Percentiles rank a stretch among this genome's conserved stretches.
These are phyloP conservation scores for Chrysochromulina tobinii DNA, from an alignment of 78 protist species.

Conservation along the genomic window DNA sequence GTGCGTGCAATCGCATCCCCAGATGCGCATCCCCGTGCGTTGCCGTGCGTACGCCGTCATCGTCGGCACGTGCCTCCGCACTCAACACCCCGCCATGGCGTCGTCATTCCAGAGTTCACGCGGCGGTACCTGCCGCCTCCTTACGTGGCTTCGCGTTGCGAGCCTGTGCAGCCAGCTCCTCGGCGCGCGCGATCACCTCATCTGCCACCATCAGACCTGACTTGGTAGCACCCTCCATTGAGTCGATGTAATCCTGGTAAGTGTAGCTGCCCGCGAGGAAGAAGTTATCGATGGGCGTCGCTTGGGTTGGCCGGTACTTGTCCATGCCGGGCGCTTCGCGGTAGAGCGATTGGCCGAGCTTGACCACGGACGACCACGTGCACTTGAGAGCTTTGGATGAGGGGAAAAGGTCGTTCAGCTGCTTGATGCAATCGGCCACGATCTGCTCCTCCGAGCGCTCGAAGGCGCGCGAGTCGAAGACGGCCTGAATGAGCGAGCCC, in stretches of 20 bases:
- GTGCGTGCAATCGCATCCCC: no score
- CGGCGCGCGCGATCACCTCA: conserved; percentile 20
- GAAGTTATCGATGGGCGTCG: background rate
- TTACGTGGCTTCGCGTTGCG: no score
- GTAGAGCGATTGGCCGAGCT: conserved; percentile 37
- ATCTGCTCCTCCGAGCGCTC: background rate
- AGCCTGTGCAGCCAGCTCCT: background rate
- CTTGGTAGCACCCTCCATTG: conserved; percentile 50
- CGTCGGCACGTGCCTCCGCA: no score
- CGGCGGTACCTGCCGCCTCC: no score
- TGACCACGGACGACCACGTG: conserved; percentile 44
- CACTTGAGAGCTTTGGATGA: conserved; percentile 27
- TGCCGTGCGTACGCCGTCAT: no score
- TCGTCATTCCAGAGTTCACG: no score
- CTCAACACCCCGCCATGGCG: no score
- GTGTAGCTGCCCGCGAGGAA: conserved; percentile 22
- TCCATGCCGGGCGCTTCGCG: conserved; percentile 22
- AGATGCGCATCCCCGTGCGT: no score
- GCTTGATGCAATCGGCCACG: background rate
- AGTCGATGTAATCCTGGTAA: conserved; percentile 44
- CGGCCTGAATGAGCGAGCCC: conserved; percentile 47
- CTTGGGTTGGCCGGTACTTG: conserved; percentile 24
- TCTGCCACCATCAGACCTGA: conserved; percentile 25
- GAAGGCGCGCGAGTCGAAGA: conserved; percentile 16
- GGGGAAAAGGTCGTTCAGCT: conserved; percentile 43